Percentiles rank a stretch among this genome's conserved stretches.
These are phyloP conservation scores for Musa schizocarpa DNA, from an alignment of 176 grass and related monocot species.

Conservation along the genomic window DNA sequence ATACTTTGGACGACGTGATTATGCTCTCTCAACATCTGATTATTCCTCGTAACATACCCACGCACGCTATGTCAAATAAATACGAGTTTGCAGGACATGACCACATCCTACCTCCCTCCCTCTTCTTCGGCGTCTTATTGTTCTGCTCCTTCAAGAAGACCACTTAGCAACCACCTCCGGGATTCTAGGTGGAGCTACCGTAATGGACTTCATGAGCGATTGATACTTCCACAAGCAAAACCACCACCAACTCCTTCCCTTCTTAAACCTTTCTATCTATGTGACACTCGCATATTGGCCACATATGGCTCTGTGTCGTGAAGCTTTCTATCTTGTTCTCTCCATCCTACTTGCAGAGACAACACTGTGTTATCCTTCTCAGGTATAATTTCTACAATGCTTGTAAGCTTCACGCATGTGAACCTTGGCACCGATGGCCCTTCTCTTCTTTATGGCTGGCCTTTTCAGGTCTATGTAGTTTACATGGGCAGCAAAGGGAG, in stretches of 20 bases:
- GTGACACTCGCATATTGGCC: neutral
- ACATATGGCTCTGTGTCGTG: neutral
- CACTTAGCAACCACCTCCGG: neutral
- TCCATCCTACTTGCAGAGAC: neutral
- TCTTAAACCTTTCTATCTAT: neutral
- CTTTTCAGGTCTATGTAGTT: slow-evolving; percentile 15
- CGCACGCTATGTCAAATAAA: no score
- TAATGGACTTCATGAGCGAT: neutral
- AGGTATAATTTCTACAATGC: neutral
- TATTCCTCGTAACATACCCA: neutral
- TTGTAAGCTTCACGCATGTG: neutral
- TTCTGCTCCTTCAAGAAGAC: no score
- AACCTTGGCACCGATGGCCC: neutral
- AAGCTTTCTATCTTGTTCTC: neutral
- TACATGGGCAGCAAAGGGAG: slow-evolving; percentile 17
- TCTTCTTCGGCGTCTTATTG: no score
- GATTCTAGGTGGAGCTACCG: neutral
- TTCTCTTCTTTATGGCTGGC: neutral
- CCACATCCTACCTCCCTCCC: no score
- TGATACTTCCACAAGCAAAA: neutral
- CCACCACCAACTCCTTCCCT: neutral
- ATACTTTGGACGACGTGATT: neutral
- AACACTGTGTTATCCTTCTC: neutral
- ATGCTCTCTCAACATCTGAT: neutral
- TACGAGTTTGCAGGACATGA: no score